phyloP scores from a whole-genome alignment of 1,139 yeast genomes.

The Zhuliangozyma parablackwelliae region DNA sequence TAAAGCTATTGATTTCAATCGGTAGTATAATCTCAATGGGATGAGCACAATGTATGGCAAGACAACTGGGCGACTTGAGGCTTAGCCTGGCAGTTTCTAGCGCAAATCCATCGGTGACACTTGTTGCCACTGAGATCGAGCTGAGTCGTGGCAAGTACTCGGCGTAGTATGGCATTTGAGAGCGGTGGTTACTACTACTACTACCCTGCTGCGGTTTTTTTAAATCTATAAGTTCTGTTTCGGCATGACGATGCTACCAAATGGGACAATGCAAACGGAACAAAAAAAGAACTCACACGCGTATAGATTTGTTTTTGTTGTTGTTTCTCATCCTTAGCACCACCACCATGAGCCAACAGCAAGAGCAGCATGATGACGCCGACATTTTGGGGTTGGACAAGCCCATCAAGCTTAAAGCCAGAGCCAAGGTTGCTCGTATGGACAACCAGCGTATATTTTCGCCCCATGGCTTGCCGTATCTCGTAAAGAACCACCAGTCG shows the following conservation, averaged over 20 bases:
- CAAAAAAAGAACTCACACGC: too few relatives aligned
- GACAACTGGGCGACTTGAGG: neutral
- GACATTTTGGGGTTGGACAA: conserved; percentile 40
- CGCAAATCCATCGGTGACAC: conserved; percentile 8
- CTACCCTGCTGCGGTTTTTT: too few relatives aligned
- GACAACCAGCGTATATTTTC: conserved; percentile 47
- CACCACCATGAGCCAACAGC: conserved; percentile 1
- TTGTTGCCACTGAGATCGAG: conserved; percentile 25
- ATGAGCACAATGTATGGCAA: neutral
- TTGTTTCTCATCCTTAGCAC: neutral
- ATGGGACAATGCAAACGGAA: too few relatives aligned
- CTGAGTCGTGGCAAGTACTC: conserved; percentile 39
- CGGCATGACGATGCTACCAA: too few relatives aligned
- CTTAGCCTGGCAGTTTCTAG: neutral
- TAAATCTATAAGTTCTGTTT: too few relatives aligned
- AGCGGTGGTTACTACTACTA: too few relatives aligned
- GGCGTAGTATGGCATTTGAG: conserved; percentile 24
- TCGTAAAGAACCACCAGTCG: conserved; percentile 36
- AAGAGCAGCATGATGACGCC: conserved; percentile 9
- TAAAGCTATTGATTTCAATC: neutral
- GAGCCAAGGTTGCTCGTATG: conserved; percentile 36
- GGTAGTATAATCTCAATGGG: neutral
- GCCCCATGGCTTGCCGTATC: conserved; percentile 44
- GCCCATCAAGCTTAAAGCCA: conserved; percentile 31
- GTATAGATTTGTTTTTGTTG: neutral